Evolutionary conservation across 2,329 filamentous ascomycete genomes (phyloP).

Genomic region (Calonectria naviculata): DNA sequence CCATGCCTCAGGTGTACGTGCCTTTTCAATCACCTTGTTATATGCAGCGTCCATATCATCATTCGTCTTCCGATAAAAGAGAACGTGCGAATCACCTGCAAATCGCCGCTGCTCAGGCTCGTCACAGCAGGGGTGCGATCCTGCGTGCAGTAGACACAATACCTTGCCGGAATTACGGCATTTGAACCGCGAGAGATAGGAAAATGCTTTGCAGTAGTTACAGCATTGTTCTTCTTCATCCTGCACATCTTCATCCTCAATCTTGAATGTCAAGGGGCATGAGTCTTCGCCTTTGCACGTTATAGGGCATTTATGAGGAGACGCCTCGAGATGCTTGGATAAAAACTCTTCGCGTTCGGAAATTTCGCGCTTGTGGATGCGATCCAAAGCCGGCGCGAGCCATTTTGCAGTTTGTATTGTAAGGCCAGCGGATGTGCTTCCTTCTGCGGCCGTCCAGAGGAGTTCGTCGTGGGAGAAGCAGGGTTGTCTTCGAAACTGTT

Average conservation of each 20-base stretch:
- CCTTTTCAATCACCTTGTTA: constrained; percentile 86
- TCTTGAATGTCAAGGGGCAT: constrained; percentile 71
- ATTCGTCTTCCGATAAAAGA: constrained; percentile 82
- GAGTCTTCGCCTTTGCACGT: constrained; percentile 57
- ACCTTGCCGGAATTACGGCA: constrained; percentile 86
- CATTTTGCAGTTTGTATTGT: constrained; percentile 94
- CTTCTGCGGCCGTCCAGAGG: constrained; percentile 88
- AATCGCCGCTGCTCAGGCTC: constrained; percentile 74
- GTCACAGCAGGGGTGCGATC: constrained; percentile 83
- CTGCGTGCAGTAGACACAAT: constrained; percentile 85
- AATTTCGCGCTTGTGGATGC: constrained; percentile 80
- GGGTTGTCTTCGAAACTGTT: constrained; percentile 88
- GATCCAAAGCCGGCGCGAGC: constrained; percentile 87
- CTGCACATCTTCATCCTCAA: constrained; percentile 79
- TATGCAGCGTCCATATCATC: constrained; percentile 74
- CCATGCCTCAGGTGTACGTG: constrained; percentile 87
- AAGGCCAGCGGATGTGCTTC: constrained; percentile 71
- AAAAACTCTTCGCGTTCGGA: constrained; percentile 76
- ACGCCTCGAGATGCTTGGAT: constrained; percentile 68
- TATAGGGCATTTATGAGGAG: constrained; percentile 63
- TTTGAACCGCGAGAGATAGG: constrained; percentile 90
- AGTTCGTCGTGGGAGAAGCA: constrained; percentile 98
- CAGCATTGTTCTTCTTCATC: constrained; percentile 98
- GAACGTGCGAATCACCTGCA: constrained; percentile 74
- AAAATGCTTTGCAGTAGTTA: constrained; percentile 90